Evolutionary conservation across 2,329 filamentous ascomycete species (phyloP).

Genomic region (Sphaerulina musiva): DNA sequence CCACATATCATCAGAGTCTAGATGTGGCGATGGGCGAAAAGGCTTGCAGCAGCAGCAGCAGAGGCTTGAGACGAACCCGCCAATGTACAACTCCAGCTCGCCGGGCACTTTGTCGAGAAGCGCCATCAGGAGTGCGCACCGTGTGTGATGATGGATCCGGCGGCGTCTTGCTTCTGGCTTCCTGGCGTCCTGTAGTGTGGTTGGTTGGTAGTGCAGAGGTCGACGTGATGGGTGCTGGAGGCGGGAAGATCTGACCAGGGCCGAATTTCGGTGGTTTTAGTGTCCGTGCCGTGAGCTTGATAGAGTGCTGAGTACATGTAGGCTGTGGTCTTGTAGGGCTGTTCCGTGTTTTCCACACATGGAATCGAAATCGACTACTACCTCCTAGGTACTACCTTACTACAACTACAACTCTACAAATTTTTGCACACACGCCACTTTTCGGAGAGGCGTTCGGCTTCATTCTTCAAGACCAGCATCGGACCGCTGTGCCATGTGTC

Average conservation of each 20-base stretch:
- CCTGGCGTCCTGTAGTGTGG: neutral
- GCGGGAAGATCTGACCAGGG: neutral
- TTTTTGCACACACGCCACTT: no score
- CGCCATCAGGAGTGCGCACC: slow-evolving; percentile 41
- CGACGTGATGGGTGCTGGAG: neutral
- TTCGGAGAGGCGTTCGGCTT: no score
- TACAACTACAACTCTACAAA: no score
- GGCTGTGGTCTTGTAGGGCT: neutral
- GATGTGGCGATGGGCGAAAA: slow-evolving; percentile 13
- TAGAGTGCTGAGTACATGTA: no score
- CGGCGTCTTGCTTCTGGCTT: neutral
- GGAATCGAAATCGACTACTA: neutral
- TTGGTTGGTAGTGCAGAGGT: neutral
- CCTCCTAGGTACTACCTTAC: neutral
- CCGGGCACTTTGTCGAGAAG: slow-evolving; percentile 62
- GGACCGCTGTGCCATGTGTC: no score
- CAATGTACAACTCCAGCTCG: slow-evolving; percentile 66
- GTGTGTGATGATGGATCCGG: neutral
- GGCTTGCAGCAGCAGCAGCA: slow-evolving; percentile 13
- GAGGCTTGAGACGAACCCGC: slow-evolving; percentile 55
- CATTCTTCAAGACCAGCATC: no score
- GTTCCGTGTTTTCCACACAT: neutral
- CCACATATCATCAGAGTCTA: slow-evolving; percentile 24
- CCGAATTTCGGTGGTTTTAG: no score
- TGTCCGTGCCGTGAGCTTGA: neutral